Base-by-base conservation (phyloP, 768 basidiomycete species). In the Agrocybe chaxingu region DNA sequence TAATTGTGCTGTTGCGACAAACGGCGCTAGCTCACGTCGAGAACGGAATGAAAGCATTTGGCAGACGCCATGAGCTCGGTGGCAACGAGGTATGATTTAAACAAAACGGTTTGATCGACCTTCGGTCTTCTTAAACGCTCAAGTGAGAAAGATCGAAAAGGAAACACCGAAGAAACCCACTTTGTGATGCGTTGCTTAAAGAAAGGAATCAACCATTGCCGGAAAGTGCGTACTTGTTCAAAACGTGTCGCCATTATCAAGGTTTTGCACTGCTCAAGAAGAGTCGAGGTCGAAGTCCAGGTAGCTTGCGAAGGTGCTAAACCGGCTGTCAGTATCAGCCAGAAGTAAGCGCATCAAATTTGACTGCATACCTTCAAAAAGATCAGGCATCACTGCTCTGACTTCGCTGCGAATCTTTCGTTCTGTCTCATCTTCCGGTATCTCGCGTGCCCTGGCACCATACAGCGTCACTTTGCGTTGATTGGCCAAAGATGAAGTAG, bases 161-260 rank as follows among this genome's bases (percentile, higher is more conserved):
- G 39, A 9, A n/a, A 32, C 12, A n/a, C 13, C 33, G 12, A 32
- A 8, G 7, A 32, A 11, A 60, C 70, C 51, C 57, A 87, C 87
- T 67, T 72, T 7, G 68, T 51, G 9, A 85, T 67, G 49, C 74
- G 68, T 54, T 79, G 82, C 55, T 77, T 77, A 37, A 87, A 72
- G 19, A 82, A 70, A 3, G 89, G 90, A n/a, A 89, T 63, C 31
- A 92, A 70, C 90, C 90, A 92, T 42, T 81, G 78, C 48, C 73
- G 75, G 48, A 90, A 76, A 7, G 79, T 79, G 57, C 84, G 74
- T 34, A 88, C 80, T 67, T 91, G 88, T 55, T 91, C 87, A 54
- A 81, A 91, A 16, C 86, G 80, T 18, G 87, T 74, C 2, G 87
- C 82, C 3, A 65, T 65, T 30, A 82, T 59, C 38, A 85, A 60